These are phyloP conservation scores for Bruguiera hainesii DNA, from an alignment of 441 rosid genomes.

Conservation along the genomic window DNA sequence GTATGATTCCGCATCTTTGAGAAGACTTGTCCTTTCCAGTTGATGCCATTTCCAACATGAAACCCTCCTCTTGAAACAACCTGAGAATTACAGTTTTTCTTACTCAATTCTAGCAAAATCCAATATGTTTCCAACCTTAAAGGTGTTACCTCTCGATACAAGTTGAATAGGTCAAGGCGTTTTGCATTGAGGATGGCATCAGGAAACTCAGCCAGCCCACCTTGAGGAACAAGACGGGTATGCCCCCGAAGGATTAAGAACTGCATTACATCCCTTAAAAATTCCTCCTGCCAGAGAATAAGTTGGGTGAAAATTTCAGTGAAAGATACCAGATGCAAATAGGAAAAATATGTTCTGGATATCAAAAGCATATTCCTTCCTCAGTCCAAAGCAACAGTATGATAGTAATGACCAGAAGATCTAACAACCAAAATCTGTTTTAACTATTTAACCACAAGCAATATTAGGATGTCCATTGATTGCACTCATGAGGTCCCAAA, in stretches of 20 bases:
- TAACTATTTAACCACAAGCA: too few species aligned
- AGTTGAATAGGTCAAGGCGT: conserved; percentile 91
- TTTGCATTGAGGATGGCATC: conserved; percentile 95
- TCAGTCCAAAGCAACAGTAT: too few species aligned
- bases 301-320: neutral
- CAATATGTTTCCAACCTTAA: conserved; percentile 13
- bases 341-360: neutral
- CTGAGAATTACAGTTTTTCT: conserved; percentile 35
- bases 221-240: conserved; percentile 92
- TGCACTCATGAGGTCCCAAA: too few species aligned
- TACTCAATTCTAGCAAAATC: conserved; percentile 4
- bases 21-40: conserved; percentile 99
- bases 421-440: too few species aligned
- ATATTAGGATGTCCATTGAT: too few species aligned
- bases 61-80: conserved; percentile 99
- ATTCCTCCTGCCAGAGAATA: conserved; percentile 70
- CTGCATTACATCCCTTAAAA: conserved; percentile 94
- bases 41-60: conserved; percentile 97
- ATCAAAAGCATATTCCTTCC: neutral
- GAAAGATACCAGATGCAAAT: neutral
- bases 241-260: conserved; percentile 90
- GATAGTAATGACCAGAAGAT: too few species aligned
- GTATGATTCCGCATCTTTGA: conserved; percentile 99
- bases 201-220: conserved; percentile 89
- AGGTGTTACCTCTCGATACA: conserved; percentile 85